Base-by-base conservation (phyloP, 2,329 filamentous ascomycete genomes). In the Huntiella abstrusa region DNA sequence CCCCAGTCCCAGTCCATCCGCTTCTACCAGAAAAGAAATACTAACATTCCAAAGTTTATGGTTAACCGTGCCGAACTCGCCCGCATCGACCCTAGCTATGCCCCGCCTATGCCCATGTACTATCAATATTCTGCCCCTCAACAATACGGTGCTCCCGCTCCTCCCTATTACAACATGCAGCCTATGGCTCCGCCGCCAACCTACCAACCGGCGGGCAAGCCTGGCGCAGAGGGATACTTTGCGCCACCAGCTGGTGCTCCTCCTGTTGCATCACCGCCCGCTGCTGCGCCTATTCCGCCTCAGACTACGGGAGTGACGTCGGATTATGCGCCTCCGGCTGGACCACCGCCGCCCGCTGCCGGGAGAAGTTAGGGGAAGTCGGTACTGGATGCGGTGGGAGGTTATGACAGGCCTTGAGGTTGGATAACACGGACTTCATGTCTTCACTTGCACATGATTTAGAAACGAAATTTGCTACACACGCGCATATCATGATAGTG, bases 101-200 rank as follows among this genome's bases (percentile, higher is more conserved):
- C 63, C 48, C 63, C 63, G 49, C 65, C 64, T 13, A 59, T 62
- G 13, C 57, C 60, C 19, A 57, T 55, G 47, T 68, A 63, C 55
- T 60, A 52, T 49, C 60, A 55, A 47, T 69, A 70, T 54, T 28
- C 22, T 3, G 13, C 41, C 4, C 28, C 32, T 2, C 41, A 43
- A 17, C 40, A 39, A 13, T 47, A 47, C 19, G 41, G 13, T 15
- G 56, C 59, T 45, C 58, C 62, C 15, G 53, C 54, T 11, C 55
- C 53, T 6, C 52, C 55, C 36, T 51, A 54, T 52, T 66, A 68
- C 54, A 63, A 62, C 51, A 73, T 75, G 70, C 60, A 72, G 51
- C 53, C 64, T 45, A 67, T 71, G 64, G 63, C 68, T 43, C 70
- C 70, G 43, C 69, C 69, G 10, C 70, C 70, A 13, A 77, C 77